These are phyloP conservation scores for Cornus controversa DNA, from an alignment of 148 eudicot genomes.

Conservation along the genomic window DNA sequence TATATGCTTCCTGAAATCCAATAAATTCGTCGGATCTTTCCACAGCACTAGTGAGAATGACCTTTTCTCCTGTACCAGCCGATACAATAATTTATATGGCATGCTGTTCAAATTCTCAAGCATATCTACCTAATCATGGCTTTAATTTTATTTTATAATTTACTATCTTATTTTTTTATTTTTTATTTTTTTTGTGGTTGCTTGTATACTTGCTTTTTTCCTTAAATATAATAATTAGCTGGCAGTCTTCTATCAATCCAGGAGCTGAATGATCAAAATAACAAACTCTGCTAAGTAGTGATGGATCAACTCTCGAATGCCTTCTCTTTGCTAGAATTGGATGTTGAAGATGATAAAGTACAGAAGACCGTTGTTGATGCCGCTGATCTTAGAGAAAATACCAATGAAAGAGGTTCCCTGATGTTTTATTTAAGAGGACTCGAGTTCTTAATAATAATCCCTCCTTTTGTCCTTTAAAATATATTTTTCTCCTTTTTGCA, in stretches of 20 bases:
- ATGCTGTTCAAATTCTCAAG: too few species aligned
- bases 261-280: slow-evolving; percentile 21
- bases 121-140: too few species aligned
- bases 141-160: too few species aligned
- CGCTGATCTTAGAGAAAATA: slow-evolving; percentile 9
- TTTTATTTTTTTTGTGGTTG: background rate
- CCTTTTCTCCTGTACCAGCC: too few species aligned
- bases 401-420: slow-evolving; percentile 17
- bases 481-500: background rate
- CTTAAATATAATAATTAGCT: background rate
- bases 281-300: background rate
- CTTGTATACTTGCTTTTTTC: background rate
- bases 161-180: background rate
- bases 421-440: background rate
- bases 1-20: too few species aligned
- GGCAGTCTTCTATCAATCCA: slow-evolving; percentile 2
- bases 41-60: too few species aligned
- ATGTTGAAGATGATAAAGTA: slow-evolving; percentile 27
- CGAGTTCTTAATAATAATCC: background rate
- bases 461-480: too few species aligned
- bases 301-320: slow-evolving; percentile 38
- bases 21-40: too few species aligned
- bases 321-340: slow-evolving; percentile 34
- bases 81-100: too few species aligned
- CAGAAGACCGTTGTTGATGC: slow-evolving; percentile 11